Evolutionary conservation across 495 filamentous ascomycete genomes (phyloP).

Genomic region (Talaromyces liani): DNA sequence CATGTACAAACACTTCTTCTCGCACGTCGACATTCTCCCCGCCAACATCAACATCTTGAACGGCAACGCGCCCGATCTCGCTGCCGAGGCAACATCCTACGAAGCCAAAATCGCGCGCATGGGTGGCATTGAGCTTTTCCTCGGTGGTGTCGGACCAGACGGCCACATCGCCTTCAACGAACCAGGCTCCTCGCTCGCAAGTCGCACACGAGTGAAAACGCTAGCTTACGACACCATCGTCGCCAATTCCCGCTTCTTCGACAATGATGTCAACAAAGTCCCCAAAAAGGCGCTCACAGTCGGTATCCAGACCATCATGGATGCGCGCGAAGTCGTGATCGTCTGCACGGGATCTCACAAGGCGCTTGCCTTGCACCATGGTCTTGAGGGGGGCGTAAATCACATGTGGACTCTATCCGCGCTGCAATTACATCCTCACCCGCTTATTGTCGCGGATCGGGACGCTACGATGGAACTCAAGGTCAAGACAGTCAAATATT

Average conservation of each 20-base stretch:
- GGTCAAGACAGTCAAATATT: slow-evolving; percentile 75
- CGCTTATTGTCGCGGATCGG: slow-evolving; percentile 76
- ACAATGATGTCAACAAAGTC: slow-evolving; percentile 60
- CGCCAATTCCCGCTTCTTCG: slow-evolving; percentile 80
- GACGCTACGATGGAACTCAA: slow-evolving; percentile 77
- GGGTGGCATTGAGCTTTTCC: slow-evolving; percentile 79
- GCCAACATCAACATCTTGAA: slow-evolving; percentile 81
- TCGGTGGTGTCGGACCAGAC: slow-evolving; percentile 78
- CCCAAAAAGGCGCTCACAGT: slow-evolving; percentile 81
- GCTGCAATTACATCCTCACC: slow-evolving; percentile 71
- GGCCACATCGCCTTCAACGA: slow-evolving; percentile 90
- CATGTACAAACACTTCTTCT: slow-evolving; percentile 90
- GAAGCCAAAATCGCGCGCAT: slow-evolving; percentile 67
- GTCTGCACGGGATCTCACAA: slow-evolving; percentile 78
- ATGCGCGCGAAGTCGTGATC: slow-evolving; percentile 74
- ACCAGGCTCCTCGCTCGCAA: slow-evolving; percentile 71
- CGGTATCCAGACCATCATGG: slow-evolving; percentile 79
- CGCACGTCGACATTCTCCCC: slow-evolving; percentile 74
- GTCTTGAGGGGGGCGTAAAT: slow-evolving; percentile 74
- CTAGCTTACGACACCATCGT: slow-evolving; percentile 81
- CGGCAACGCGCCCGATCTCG: slow-evolving; percentile 68
- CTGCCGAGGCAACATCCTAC: slow-evolving; percentile 69
- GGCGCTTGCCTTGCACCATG: slow-evolving; percentile 70
- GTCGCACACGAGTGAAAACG: slow-evolving; percentile 77
- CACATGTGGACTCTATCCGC: slow-evolving; percentile 86